Percentiles rank a stretch among this genome's conserved stretches.
These are phyloP conservation scores for Lentinula guzmanii DNA, from an alignment of 768 basidiomycete genomes.

Conservation along the genomic window DNA sequence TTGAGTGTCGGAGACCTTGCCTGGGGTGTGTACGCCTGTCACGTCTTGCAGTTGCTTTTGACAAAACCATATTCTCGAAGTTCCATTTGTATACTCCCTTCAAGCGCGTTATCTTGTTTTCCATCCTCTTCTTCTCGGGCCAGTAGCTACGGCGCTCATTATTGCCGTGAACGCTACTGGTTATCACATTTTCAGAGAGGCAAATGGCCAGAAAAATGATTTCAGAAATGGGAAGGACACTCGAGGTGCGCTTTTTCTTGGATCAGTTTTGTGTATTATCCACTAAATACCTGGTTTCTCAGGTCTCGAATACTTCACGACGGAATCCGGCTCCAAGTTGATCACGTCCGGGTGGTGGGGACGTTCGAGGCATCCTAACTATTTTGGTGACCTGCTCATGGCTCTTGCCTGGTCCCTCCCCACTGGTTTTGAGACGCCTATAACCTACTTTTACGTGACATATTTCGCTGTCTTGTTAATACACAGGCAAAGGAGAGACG, in stretches of 20 bases:
- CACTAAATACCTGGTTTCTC: background rate
- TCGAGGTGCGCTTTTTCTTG: slow-evolving; percentile 66
- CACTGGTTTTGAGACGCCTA: slow-evolving; percentile 85
- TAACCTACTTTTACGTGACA: slow-evolving; percentile 91
- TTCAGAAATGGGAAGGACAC: slow-evolving; percentile 86
- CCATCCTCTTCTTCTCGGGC: slow-evolving; percentile 73
- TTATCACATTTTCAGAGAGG: slow-evolving; percentile 84
- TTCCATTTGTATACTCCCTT: slow-evolving; percentile 90
- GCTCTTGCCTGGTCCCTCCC: slow-evolving; percentile 90
- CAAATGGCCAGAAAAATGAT: slow-evolving; percentile 93
- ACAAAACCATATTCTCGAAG: background rate
- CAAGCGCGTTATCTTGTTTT: slow-evolving; percentile 97
- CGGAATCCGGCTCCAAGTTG: slow-evolving; percentile 82
- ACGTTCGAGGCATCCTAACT: slow-evolving; percentile 86
- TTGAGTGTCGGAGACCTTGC: slow-evolving; percentile 85
- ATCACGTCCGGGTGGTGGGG: slow-evolving; percentile 99
- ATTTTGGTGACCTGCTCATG: slow-evolving; percentile 86
- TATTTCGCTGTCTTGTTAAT: slow-evolving; percentile 89
- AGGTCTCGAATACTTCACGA: slow-evolving; percentile 79
- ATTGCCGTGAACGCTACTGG: slow-evolving; percentile 63
- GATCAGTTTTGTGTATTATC: background rate
- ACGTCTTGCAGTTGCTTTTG: background rate
- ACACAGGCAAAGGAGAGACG: slow-evolving; percentile 88
- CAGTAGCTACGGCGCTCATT: slow-evolving; percentile 48
- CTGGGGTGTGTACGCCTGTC: slow-evolving; percentile 40